These are phyloP conservation scores for Chytriomyces sp. DNA, from an alignment of 192 early-diverging fungal genomes.

Conservation along the genomic window DNA sequence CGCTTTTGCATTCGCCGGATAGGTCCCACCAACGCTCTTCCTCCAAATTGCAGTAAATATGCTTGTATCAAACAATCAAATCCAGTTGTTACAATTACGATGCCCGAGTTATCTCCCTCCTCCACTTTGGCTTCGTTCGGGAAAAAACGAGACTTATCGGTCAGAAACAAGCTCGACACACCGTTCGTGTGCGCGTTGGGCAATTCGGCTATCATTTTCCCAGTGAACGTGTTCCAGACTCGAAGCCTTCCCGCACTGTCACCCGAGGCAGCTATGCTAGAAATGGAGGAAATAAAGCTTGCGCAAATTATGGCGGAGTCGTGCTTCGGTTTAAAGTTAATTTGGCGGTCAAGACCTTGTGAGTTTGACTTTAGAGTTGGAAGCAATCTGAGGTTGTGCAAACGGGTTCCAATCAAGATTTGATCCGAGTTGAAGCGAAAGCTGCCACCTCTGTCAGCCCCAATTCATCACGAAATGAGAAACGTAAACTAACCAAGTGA, in stretches of 20 bases:
- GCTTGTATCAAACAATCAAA: slow-evolving; percentile 23
- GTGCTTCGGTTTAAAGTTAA: slow-evolving; percentile 8
- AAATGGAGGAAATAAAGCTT: neutral
- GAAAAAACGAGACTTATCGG: slow-evolving; percentile 20
- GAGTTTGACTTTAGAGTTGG: neutral
- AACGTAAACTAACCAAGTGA: slow-evolving; percentile 28
- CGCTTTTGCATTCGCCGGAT: neutral
- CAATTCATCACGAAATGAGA: neutral
- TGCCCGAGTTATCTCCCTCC: neutral
- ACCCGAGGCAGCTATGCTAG: slow-evolving; percentile 34
- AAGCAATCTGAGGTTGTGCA: slow-evolving; percentile 26
- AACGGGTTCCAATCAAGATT: slow-evolving; percentile 35
- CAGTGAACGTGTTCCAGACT: slow-evolving; percentile 48
- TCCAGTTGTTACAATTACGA: slow-evolving; percentile 21
- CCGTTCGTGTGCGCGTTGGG: slow-evolving; percentile 39
- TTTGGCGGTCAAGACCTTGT: neutral
- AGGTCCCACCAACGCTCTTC: neutral
- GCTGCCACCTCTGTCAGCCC: neutral
- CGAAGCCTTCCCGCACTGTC: slow-evolving; percentile 34
- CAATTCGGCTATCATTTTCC: slow-evolving; percentile 18
- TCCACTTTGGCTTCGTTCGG: neutral
- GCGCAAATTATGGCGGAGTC: slow-evolving; percentile 11
- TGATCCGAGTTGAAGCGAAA: slow-evolving; percentile 37
- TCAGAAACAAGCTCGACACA: slow-evolving; percentile 30
- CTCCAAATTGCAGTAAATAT: slow-evolving; percentile 19